These are phyloP conservation scores for Lactarius quietus DNA, from an alignment of 768 basidiomycete species.

Conservation along the genomic window DNA sequence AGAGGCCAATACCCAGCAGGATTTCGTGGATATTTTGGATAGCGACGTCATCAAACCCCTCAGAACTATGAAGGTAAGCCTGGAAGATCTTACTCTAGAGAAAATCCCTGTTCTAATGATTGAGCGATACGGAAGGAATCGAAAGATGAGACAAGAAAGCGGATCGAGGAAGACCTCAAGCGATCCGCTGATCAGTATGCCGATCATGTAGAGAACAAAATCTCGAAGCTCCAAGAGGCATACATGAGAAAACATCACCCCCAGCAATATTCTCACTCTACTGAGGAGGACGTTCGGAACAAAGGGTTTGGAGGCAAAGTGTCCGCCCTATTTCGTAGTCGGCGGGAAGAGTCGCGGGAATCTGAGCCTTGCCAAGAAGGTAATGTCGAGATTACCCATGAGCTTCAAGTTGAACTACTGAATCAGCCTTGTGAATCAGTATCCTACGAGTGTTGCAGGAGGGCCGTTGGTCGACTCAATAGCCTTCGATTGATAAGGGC, in stretches of 20 bases:
- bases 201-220: not conserved
- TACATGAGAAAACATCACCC: not conserved
- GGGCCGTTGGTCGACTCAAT: not conserved
- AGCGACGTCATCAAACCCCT: not conserved
- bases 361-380: not conserved
- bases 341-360: not conserved
- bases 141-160: not conserved
- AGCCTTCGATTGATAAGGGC: not conserved
- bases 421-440: not conserved
- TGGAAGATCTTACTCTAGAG: not conserved
- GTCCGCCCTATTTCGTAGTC: not conserved
- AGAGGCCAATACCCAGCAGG: not conserved
- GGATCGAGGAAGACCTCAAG: not conserved
- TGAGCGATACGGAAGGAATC: not conserved
- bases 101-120: not conserved
- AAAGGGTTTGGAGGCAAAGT: not conserved
- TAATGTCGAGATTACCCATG: not conserved
- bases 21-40: not conserved
- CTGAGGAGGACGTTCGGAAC: not conserved
- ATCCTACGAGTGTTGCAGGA: not conserved
- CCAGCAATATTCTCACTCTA: not conserved
- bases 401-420: not conserved
- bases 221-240: not conserved
- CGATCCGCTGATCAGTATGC: not conserved
- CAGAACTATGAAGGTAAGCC: not conserved